Conservation (phyloP, 2,329 filamentous ascomycete species). For the Penicillium frequentans region DNA sequence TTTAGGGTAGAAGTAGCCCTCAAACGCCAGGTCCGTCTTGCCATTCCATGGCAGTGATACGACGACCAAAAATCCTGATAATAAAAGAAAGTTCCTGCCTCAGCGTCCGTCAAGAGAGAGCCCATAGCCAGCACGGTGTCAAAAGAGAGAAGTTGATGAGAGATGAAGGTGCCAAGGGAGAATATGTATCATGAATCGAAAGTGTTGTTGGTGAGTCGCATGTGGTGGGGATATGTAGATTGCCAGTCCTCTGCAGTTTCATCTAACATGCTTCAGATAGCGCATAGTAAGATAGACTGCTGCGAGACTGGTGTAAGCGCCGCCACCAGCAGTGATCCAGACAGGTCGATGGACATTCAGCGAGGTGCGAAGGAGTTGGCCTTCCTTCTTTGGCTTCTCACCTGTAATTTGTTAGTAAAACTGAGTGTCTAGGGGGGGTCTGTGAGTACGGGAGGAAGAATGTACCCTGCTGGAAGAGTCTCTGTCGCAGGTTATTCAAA, state of each 20-base stretch:
- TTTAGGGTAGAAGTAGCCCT: constrained; percentile 26
- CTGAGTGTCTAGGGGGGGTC: neutral
- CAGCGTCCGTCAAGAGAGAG: constrained; percentile 4
- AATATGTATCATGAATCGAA: constrained; percentile 1
- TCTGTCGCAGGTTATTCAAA: constrained; percentile 23
- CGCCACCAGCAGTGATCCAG: constrained; percentile 32
- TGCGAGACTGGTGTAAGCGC: constrained; percentile 31
- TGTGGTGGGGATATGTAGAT: neutral
- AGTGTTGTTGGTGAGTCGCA: neutral
- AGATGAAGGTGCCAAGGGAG: neutral
- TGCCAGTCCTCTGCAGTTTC: neutral
- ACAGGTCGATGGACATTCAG: constrained; percentile 34
- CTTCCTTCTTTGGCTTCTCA: constrained; percentile 30
- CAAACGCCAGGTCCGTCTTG: constrained; percentile 14
- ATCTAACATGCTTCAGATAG: constrained; percentile 27
- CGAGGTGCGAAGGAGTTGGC: constrained; percentile 30
- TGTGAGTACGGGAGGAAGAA: neutral
- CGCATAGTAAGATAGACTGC: constrained; percentile 34
- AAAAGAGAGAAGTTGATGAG: neutral
- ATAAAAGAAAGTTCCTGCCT: constrained; percentile 19
- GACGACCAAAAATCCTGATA: constrained; percentile 5
- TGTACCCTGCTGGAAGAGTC: constrained; percentile 29
- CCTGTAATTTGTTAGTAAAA: constrained; percentile 14
- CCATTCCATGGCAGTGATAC: constrained; percentile 15
- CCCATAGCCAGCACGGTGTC: constrained; percentile 9